Base-by-base conservation (phyloP, 345 rosid species). In the Ceriops decandra region DNA sequence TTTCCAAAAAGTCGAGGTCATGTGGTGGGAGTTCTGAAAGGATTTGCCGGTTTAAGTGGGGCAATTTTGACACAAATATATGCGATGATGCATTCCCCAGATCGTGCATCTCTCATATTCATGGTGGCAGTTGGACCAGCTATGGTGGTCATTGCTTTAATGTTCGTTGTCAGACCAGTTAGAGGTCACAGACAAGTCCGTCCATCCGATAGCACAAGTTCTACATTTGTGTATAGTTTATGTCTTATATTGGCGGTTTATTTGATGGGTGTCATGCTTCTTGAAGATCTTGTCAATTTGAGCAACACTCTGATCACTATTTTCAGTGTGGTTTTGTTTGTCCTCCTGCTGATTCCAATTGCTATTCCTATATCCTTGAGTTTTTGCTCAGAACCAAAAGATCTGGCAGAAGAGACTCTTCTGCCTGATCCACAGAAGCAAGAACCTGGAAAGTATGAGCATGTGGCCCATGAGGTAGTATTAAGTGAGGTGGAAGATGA, bases 1-100 rank as follows among this genome's bases (percentile, higher is more conserved):
- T 95, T 92, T 68, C 99, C 98, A 3, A 95, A 88, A 79, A 95
- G 97, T 75, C 70, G 98, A 57, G 99, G 98, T 76, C 99, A 98
- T 10, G 91, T 95, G 72, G 99, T 95, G 27, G 98, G 98, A 72
- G 88, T 95, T 68, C 88, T 92, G 80, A 95, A 95, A 75, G 99
- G 98, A 22, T 92, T 92, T 81, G 97, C 98, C 31, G 99, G 99
- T 20, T 80, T 92, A 65, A 85, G 97, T n/a, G 99, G 99, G 16
- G 98, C 99, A 21, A 90, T 92, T 64, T 81, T 92, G 84, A 86
- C 97, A 47, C 99, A 90, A 77, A 82, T 92, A 76, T 95, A 88
- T 64, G 80, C 96, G 0, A 61, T 79, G 91, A 74, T 90, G 69
- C 83, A 92, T 76, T 82, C 91, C 42, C 87, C 98, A 7, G 85